Evolutionary conservation across 768 basidiomycete genomes (phyloP), one percentile per base, ranked within the genome.

Genomic region (Albatrellus ellisii): DNA sequence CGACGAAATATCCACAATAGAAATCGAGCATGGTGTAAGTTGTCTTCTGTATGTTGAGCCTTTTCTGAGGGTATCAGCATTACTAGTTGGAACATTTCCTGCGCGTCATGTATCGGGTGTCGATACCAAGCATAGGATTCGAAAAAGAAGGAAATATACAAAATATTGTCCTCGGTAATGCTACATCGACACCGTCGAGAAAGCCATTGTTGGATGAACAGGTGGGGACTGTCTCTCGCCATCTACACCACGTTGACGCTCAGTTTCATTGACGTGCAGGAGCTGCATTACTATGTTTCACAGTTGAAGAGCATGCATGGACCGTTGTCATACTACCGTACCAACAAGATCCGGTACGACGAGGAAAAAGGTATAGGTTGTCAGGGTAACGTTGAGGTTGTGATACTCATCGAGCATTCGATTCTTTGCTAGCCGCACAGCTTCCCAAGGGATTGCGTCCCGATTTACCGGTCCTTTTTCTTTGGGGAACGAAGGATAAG

Each of bases 301-400:
- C 59, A 69, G 43, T 66, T 73, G 15, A 48, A 58, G 20, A 62
- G 66, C 18, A 75, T 88, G 73, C 63, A 66, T 15, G 82, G 80
- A 2, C 80, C 84, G 3, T 57, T 85, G n/a, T 81, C 79, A 44
- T 88, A 83, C 54, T 87, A 86, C 48, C 72, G 82, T 25, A 84
- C 79, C 2, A 56, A 62, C 10, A 65, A 66, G 45, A 45, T 64
- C 45, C 70, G 80, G n/a, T 72, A 70, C 53, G 72, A 83, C 14
- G 85, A 88, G 57, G 80, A 86, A 51, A 51, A 49, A 51, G 61
- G 68, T 61, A 15, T n/a, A 43, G 7, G 14, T 4, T 17, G 25
- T 25, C 14, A 24, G 37, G 14, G 9, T 11, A 17, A 11, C 20
- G 12, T 32, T 33, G 17, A 34, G 28, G 10, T 35, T 24, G 36